phyloP scores from a whole-genome alignment of 1,284 basidiomycete genomes.

The Salmacisia buchloeana region DNA sequence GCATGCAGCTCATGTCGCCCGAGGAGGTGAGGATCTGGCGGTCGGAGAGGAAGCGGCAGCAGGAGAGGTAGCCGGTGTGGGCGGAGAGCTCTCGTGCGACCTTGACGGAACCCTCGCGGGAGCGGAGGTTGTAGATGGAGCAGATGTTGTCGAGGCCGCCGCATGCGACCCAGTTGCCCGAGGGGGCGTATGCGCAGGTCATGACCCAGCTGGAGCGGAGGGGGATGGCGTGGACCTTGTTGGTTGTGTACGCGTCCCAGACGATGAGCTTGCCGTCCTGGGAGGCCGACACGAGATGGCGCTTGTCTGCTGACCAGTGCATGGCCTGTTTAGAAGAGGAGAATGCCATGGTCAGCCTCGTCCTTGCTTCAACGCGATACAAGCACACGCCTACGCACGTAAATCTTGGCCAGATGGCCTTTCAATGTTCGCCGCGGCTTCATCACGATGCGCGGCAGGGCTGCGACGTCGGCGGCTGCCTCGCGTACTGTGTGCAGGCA shows the following conservation, averaged over 20 bases:
- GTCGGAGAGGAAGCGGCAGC: conserved; percentile 97
- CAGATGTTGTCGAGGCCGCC: conserved; percentile 99
- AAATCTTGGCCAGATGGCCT: conserved; percentile 97
- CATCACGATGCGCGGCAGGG: conserved; percentile 90
- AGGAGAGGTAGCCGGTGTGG: conserved; percentile 93
- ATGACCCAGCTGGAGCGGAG: conserved; percentile 98
- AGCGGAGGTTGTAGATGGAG: conserved; percentile 88
- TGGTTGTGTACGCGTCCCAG: conserved; percentile 99
- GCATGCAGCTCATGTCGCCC: conserved; percentile 99
- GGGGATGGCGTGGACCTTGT: conserved; percentile 98
- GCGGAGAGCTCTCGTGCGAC: conserved; percentile 79
- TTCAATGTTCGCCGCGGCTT: conserved; percentile 87
- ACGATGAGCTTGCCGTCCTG: conserved; percentile 99
- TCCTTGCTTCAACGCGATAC: too few relatives aligned
- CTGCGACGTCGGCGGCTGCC: conserved; percentile 92
- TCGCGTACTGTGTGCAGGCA: conserved; percentile 65
- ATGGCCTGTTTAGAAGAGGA: conserved; percentile 69
- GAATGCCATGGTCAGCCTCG: too few relatives aligned
- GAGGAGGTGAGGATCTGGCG: conserved; percentile 94
- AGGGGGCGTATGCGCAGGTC: conserved; percentile 98
- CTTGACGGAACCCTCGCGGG: conserved; percentile 59
- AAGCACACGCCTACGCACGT: conserved; percentile 53
- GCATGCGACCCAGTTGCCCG: conserved; percentile 93
- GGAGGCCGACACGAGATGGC: conserved; percentile 95
- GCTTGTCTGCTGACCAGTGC: conserved; percentile 95